These are phyloP conservation scores for Hibiscus tridactylites DNA, from an alignment of 345 rosid species.

Conservation along the genomic window DNA sequence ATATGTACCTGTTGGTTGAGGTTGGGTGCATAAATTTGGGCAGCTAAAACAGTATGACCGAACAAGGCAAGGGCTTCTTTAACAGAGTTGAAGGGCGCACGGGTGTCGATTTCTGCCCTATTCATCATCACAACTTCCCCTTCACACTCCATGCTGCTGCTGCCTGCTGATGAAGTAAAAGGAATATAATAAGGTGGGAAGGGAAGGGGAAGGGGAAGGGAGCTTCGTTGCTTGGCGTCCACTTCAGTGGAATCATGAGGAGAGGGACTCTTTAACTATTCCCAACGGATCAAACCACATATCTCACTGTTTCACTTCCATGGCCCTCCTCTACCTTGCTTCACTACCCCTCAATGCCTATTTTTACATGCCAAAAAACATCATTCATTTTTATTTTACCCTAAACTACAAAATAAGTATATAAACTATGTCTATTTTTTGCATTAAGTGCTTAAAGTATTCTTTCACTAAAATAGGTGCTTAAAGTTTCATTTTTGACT, in stretches of 20 bases:
- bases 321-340: not conserved
- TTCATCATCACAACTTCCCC: conserved; percentile 21
- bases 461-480: no score
- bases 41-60: conserved; percentile 65
- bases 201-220: not conserved
- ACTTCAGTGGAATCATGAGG: conserved; percentile 9
- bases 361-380: not conserved
- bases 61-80: conserved; percentile 77
- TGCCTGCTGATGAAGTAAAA: not conserved
- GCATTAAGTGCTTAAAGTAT: no score
- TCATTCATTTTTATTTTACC: no score
- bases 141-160: conserved; percentile 16
- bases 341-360: not conserved
- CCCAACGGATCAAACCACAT: not conserved
- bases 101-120: conserved; percentile 72
- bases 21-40: conserved; percentile 50
- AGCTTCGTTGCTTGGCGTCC: conserved; percentile 18
- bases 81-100: conserved; percentile 65
- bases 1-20: conserved; percentile 40
- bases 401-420: no score
- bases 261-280: not conserved
- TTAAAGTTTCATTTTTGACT: no score
- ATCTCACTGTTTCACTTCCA: not conserved
- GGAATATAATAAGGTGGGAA: not conserved
- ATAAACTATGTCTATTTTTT: no score